phyloP scores from a whole-genome alignment of 2,329 filamentous ascomycete species.

The Purpureocillium lavendulum region DNA sequence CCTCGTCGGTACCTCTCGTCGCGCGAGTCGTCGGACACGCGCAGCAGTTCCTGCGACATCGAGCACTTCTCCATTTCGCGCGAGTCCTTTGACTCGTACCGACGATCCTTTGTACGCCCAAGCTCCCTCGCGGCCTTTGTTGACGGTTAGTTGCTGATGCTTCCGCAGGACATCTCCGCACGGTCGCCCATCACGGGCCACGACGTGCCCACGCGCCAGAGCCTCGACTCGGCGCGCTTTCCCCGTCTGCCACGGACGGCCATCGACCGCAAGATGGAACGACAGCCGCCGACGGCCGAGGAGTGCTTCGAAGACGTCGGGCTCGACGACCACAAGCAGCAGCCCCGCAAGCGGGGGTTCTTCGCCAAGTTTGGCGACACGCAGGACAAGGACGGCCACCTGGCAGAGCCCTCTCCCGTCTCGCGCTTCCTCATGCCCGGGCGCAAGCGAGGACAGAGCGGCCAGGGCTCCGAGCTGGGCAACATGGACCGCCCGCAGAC shows the following conservation, averaged over 20 bases:
- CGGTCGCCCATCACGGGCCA: constrained; percentile 63
- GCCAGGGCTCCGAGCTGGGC: constrained; percentile 63
- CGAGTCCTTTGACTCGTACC: constrained; percentile 95
- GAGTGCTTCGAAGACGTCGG: constrained; percentile 88
- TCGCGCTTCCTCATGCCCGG: constrained; percentile 60
- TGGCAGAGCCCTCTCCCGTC: constrained; percentile 29
- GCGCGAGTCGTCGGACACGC: constrained; percentile 45
- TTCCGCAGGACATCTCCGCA: constrained; percentile 74
- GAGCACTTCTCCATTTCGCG: constrained; percentile 93
- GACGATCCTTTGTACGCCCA: constrained; percentile 78
- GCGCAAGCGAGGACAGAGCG: constrained; percentile 58
- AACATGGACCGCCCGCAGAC: constrained; percentile 42
- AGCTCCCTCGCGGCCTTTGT: background rate
- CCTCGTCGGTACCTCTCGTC: constrained; percentile 43
- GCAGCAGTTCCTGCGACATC: constrained; percentile 65
- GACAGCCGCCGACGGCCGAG: constrained; percentile 59
- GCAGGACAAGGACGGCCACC: constrained; percentile 22
- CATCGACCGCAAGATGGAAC: constrained; percentile 48
- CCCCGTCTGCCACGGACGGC: constrained; percentile 55
- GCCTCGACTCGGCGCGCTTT: constrained; percentile 67
- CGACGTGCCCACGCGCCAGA: constrained; percentile 61
- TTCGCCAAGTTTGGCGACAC: constrained; percentile 68
- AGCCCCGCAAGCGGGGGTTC: constrained; percentile 54
- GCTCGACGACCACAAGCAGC: constrained; percentile 62
- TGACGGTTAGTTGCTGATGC: constrained; percentile 9